These are phyloP conservation scores for Casaregolazyma suthepensis DNA, from an alignment of 1,139 yeast genomes.

Conservation along the genomic window DNA sequence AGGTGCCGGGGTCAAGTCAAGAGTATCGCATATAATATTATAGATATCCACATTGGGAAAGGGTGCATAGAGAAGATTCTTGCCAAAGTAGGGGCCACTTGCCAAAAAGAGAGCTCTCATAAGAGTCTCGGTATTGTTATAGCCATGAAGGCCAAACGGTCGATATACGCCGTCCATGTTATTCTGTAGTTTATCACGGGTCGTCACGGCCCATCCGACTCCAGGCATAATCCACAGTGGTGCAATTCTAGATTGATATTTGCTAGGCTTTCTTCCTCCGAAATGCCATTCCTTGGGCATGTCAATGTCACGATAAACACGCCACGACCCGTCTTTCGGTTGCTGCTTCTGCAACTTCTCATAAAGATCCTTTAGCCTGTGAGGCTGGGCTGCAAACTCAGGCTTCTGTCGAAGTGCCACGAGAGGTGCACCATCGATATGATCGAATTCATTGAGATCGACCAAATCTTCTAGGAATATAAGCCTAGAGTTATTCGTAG, in stretches of 20 bases:
- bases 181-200: slow-evolving; percentile 49
- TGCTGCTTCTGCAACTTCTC: slow-evolving; percentile 29
- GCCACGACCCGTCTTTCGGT: slow-evolving; percentile 36
- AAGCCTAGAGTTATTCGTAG: slow-evolving; percentile 60
- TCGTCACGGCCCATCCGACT: slow-evolving; percentile 73
- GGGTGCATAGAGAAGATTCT: slow-evolving; percentile 43
- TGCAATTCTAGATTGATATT: slow-evolving; percentile 59
- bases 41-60: slow-evolving; percentile 70
- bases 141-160: slow-evolving; percentile 82
- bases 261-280: slow-evolving; percentile 45
- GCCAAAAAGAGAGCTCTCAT: slow-evolving; percentile 83
- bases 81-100: slow-evolving; percentile 68
- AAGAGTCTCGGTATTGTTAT: slow-evolving; percentile 63
- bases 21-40: slow-evolving; percentile 64
- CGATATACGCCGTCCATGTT: slow-evolving; percentile 40
- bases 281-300: slow-evolving; percentile 62
- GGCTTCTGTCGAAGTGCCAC: slow-evolving; percentile 62
- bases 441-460: slow-evolving; percentile 48
- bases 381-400: slow-evolving; percentile 16
- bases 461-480: slow-evolving; percentile 65
- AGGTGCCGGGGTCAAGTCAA: slow-evolving; percentile 49
- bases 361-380: slow-evolving; percentile 36
- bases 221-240: slow-evolving; percentile 82
- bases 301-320: slow-evolving; percentile 50
- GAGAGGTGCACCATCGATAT: slow-evolving; percentile 86